Percentiles rank a stretch among this genome's conserved stretches.
Conservation (phyloP, 495 filamentous ascomycete genomes). For the Acidomyces sp. region DNA sequence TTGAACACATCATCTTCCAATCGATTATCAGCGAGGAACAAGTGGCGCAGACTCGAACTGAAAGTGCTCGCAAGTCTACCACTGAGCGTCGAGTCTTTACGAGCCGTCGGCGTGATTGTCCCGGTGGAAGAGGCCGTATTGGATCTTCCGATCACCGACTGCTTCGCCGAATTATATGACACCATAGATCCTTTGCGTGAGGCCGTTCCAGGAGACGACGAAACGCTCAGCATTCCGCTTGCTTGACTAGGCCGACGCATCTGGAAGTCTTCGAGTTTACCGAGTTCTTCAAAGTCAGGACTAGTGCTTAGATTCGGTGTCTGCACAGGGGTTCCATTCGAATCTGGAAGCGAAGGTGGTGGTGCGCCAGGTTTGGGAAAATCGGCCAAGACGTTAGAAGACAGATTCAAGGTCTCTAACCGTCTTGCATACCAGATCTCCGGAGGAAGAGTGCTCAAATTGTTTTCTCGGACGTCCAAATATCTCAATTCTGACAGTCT, state of each 20-base stretch:
- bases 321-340: slow-evolving; percentile 30
- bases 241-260: slow-evolving; percentile 71
- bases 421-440: slow-evolving; percentile 87
- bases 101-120: slow-evolving; percentile 43
- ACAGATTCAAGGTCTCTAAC: slow-evolving; percentile 84
- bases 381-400: slow-evolving; percentile 75
- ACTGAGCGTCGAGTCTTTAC: slow-evolving; percentile 83
- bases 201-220: slow-evolving; percentile 49
- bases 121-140: slow-evolving; percentile 37
- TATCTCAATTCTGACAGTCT: slow-evolving; percentile 69
- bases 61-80: slow-evolving; percentile 67
- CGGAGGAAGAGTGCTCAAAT: slow-evolving; percentile 70
- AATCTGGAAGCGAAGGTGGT: slow-evolving; percentile 14
- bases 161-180: slow-evolving; percentile 67
- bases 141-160: slow-evolving; percentile 61
- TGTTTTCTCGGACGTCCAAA: slow-evolving; percentile 83
- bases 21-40: slow-evolving; percentile 87
- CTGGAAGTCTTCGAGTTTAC: slow-evolving; percentile 48
- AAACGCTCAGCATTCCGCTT: slow-evolving; percentile 62
- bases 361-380: slow-evolving; percentile 60
- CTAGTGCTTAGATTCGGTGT: slow-evolving; percentile 39
- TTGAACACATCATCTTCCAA: slow-evolving; percentile 90
- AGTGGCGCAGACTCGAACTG: slow-evolving; percentile 63
- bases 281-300: slow-evolving; percentile 67
- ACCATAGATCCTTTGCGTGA: slow-evolving; percentile 67